Conservation (phyloP, 1,284 basidiomycete genomes). For the Clitocybe nebularis region DNA sequence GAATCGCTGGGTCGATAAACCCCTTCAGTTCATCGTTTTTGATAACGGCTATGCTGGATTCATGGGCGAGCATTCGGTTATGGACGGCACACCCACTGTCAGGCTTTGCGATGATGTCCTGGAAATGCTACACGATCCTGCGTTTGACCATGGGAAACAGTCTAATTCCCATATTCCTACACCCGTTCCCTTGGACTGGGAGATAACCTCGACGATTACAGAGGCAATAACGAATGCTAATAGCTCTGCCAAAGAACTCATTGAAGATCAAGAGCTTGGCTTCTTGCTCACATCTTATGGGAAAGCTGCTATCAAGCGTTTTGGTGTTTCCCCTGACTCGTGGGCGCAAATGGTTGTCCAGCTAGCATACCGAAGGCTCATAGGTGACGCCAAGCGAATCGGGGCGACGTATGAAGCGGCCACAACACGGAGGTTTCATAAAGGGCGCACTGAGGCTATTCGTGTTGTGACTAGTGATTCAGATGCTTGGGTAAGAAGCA, state of each 20-base stretch:
- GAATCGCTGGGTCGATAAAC: conserved; percentile 83
- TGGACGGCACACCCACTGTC: conserved; percentile 71
- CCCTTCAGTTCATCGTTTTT: conserved; percentile 77
- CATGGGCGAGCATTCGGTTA: conserved; percentile 90
- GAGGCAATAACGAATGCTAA: conserved; percentile 57
- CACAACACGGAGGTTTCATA: conserved; percentile 78
- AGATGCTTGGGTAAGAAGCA: conserved; percentile 70
- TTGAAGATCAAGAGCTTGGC: conserved; percentile 63
- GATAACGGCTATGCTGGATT: conserved; percentile 79
- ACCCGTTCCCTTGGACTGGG: conserved; percentile 58
- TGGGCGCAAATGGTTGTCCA: conserved; percentile 92
- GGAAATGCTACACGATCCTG: conserved; percentile 54
- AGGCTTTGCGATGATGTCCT: conserved; percentile 72
- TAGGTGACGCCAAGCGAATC: conserved; percentile 38
- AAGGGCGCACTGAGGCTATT: conserved; percentile 87
- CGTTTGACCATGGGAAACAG: conserved; percentile 50
- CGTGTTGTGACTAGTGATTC: conserved; percentile 72
- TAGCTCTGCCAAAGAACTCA: conserved; percentile 55
- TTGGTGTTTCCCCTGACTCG: conserved; percentile 84
- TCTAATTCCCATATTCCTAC: conserved; percentile 20
- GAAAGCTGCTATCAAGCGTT: conserved; percentile 83
- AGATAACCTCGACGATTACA: conserved; percentile 45
- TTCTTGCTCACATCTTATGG: conserved; percentile 77
- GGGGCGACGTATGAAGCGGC: conserved; percentile 88
- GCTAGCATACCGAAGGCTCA: conserved; percentile 75